Base-by-base conservation (phyloP, 2,329 filamentous ascomycete genomes). In the Talaromyces rugulosus region DNA sequence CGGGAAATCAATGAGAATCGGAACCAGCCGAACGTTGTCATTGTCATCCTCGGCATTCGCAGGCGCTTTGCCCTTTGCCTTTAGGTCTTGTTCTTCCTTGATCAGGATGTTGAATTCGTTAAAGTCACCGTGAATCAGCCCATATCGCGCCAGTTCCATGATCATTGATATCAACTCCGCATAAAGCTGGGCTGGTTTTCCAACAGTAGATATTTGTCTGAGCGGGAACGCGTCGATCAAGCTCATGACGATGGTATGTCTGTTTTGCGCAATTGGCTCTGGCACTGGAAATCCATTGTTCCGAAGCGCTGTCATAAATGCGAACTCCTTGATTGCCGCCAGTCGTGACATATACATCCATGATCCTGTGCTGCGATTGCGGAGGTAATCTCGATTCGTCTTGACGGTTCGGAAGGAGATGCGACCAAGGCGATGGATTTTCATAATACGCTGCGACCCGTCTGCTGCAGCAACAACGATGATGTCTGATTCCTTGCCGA, bases 71-170 rank as follows among this genome's bases (percentile, higher is more conserved):
- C 72, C 73, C 60, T 77, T 77, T 16, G 70, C 69, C 11, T 72
- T 63, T 0, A 68, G 66, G 31, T 72, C 70, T 36, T 72, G 72
- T 55, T 82, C 86, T 74, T 98, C 94, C 72, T 95, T 92, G 74
- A 99, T 88, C 36, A 99, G 81, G 66, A 99, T 94, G 75, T 99
- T 99, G 83, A 99, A 99, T 76, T 99, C 96, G 80, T 99, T 99
- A 81, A 96, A 99, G 74, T 99, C 95, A 65, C 95, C 95, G 73
- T 99, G 95, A 64, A 99, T 99, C 55, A 99, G 81, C 6, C 95
- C 95, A 68, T 93, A 87, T 64, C 87, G 87, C 5, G 95, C 94
- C 47, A 99, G 82, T 31, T 88, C 85, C 51, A 99, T 81, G 61
- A 99, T 92, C 68, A 97, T 85, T 50, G 87, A 84, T 71, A 99